A percentile compares a stretch with the other conserved stretches of the same genome.
Evolutionary conservation across 768 basidiomycete species (phyloP).

Genomic region (Mycena olivaceomarginata): DNA sequence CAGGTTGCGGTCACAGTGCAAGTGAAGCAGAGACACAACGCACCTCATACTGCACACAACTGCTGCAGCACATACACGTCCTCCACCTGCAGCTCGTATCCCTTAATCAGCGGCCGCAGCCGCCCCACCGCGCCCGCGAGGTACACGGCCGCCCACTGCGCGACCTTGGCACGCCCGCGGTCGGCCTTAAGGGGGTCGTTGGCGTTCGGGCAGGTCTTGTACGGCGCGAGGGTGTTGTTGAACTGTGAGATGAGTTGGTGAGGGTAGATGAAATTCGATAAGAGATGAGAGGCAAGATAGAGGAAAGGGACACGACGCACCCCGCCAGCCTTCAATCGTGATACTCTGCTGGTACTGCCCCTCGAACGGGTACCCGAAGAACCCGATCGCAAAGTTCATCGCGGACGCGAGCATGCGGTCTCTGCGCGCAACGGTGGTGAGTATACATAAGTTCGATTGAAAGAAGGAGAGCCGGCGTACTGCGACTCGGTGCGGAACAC

Average conservation of each 20-base stretch:
- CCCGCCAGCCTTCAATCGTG: constrained; percentile 80
- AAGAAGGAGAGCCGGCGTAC: too few species aligned
- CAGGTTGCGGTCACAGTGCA: too few species aligned
- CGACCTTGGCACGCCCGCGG: constrained; percentile 74
- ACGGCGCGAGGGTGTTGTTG: constrained; percentile 92
- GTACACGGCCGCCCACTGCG: constrained; percentile 83
- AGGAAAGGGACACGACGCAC: too few species aligned
- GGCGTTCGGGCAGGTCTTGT: constrained; percentile 87
- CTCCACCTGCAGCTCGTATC: constrained; percentile 79
- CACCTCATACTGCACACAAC: constrained; percentile 73
- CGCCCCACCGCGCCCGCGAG: constrained; percentile 79
- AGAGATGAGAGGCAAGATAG: too few species aligned
- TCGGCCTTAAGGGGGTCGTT: constrained; percentile 64
- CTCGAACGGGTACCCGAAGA: constrained; percentile 85
- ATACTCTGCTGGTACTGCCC: constrained; percentile 86
- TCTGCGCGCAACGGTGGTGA: too few species aligned
- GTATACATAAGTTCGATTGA: too few species aligned
- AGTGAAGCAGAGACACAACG: background rate
- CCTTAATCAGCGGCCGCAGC: constrained; percentile 74
- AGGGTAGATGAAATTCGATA: too few species aligned
- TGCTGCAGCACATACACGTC: constrained; percentile 89
- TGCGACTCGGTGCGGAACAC: constrained; percentile 90
- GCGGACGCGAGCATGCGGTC: constrained; percentile 83
- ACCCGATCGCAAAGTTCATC: constrained; percentile 82
- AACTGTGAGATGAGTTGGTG: too few species aligned